Evolutionary conservation across 2,329 filamentous ascomycete species (phyloP).

Genomic region (Byssothecium circinans): DNA sequence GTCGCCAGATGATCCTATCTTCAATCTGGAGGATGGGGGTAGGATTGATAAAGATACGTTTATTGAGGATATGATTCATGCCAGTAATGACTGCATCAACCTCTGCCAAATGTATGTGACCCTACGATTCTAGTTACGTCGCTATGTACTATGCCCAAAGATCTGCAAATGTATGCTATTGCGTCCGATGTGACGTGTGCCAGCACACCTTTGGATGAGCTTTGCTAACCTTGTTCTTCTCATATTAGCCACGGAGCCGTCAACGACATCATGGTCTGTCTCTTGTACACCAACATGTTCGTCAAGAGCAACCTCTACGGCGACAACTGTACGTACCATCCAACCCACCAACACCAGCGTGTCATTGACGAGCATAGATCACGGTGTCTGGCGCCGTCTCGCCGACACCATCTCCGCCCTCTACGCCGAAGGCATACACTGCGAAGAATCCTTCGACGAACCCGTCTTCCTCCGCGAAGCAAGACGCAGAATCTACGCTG

Average conservation of each 20-base stretch:
- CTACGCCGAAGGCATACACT: constrained; percentile 39
- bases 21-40: constrained; percentile 33
- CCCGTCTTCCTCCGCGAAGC: constrained; percentile 38
- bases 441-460: constrained; percentile 32
- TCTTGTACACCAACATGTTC: constrained; percentile 35
- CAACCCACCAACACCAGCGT: neutral
- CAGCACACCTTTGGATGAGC: too few species aligned
- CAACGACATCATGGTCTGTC: constrained; percentile 42
- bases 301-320: constrained; percentile 39
- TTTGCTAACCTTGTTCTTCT: too few species aligned
- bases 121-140: too few species aligned
- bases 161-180: too few species aligned
- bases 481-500: constrained; percentile 31
- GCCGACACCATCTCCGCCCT: constrained; percentile 32
- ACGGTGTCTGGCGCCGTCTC: constrained; percentile 39
- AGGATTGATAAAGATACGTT: constrained; percentile 33
- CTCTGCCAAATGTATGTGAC: constrained; percentile 27
- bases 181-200: too few species aligned
- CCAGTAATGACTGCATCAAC: constrained; percentile 40
- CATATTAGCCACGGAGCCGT: constrained; percentile 30
- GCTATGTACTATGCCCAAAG: too few species aligned
- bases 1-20: constrained; percentile 33
- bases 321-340: constrained; percentile 32
- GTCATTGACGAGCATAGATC: constrained; percentile 25
- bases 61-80: constrained; percentile 39